These are phyloP conservation scores for Stephania yunnanensis DNA, from an alignment of 164 flowering plant species.

Conservation along the genomic window DNA sequence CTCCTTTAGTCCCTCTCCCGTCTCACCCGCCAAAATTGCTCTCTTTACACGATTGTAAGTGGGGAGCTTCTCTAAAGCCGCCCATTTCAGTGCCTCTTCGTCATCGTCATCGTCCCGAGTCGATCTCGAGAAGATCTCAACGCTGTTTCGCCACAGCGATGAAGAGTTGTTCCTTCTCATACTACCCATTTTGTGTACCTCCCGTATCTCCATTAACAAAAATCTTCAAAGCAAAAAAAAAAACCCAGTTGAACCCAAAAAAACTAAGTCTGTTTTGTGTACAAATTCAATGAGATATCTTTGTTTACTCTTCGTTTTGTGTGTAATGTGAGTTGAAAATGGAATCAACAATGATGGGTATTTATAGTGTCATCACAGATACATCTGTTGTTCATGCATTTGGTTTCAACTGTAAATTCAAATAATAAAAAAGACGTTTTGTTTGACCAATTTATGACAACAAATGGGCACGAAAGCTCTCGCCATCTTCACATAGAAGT, in stretches of 20 bases:
- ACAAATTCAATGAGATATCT: too few species aligned
- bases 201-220: conserved; percentile 16
- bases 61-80: conserved; percentile 66
- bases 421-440: too few species aligned
- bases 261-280: neutral
- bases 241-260: neutral
- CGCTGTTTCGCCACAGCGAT: conserved; percentile 34
- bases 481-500: too few species aligned
- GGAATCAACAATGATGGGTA: too few species aligned
- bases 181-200: conserved; percentile 22
- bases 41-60: conserved; percentile 59
- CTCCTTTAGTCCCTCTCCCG: conserved; percentile 32
- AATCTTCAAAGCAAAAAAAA: neutral
- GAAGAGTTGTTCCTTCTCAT: conserved; percentile 28
- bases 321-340: too few species aligned
- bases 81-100: conserved; percentile 83
- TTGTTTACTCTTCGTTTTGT: too few species aligned
- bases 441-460: too few species aligned
- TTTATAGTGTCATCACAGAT: too few species aligned
- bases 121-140: conserved; percentile 47
- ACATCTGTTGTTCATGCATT: too few species aligned
- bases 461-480: too few species aligned
- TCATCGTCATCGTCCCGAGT: conserved; percentile 52
- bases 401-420: too few species aligned
- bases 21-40: conserved; percentile 41